Evolutionary conservation across 257 asterid species (phyloP).

Genomic region (Solanum lycopersicoides): DNA sequence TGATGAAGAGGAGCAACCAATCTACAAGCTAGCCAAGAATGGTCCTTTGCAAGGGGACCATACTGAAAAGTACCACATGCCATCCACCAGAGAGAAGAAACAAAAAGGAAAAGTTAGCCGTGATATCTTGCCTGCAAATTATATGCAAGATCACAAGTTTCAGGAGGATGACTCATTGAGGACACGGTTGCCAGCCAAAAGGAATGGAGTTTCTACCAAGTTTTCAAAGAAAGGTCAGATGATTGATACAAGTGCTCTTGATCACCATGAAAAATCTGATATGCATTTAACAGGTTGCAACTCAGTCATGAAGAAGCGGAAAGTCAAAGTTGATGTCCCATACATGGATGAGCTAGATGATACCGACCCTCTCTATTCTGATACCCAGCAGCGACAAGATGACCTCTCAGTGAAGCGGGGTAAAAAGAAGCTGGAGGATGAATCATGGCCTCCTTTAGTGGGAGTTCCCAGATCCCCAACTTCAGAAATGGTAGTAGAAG

Average conservation of each 20-base stretch:
- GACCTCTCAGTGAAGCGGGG: slow-evolving; percentile 57
- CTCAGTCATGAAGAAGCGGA: slow-evolving; percentile 59
- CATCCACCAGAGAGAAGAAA: slow-evolving; percentile 40
- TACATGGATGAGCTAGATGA: slow-evolving; percentile 36
- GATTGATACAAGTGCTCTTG: slow-evolving; percentile 30
- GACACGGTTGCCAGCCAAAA: slow-evolving; percentile 35
- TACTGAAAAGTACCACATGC: slow-evolving; percentile 35
- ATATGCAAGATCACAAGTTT: slow-evolving; percentile 27
- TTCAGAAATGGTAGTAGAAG: slow-evolving; percentile 36
- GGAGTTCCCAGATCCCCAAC: slow-evolving; percentile 43
- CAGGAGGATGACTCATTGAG: slow-evolving; percentile 52
- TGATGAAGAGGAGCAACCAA: slow-evolving; percentile 32
- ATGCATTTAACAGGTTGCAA: slow-evolving; percentile 56
- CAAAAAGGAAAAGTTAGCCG: slow-evolving; percentile 38
- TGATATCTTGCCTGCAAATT: slow-evolving; percentile 40
- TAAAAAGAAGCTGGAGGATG: slow-evolving; percentile 46
- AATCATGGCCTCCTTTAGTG: slow-evolving; percentile 28
- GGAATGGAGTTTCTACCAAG: slow-evolving; percentile 45
- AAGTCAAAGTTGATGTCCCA: slow-evolving; percentile 44
- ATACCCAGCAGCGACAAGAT: slow-evolving; percentile 37
- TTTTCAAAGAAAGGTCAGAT: slow-evolving; percentile 58
- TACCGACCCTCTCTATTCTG: slow-evolving; percentile 32
- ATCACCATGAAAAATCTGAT: slow-evolving; percentile 47
- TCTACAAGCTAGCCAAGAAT: slow-evolving; percentile 46
- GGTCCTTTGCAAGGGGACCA: slow-evolving; percentile 44